Conservation (phyloP, 441 rosid genomes). For the Mallotus repandus region DNA sequence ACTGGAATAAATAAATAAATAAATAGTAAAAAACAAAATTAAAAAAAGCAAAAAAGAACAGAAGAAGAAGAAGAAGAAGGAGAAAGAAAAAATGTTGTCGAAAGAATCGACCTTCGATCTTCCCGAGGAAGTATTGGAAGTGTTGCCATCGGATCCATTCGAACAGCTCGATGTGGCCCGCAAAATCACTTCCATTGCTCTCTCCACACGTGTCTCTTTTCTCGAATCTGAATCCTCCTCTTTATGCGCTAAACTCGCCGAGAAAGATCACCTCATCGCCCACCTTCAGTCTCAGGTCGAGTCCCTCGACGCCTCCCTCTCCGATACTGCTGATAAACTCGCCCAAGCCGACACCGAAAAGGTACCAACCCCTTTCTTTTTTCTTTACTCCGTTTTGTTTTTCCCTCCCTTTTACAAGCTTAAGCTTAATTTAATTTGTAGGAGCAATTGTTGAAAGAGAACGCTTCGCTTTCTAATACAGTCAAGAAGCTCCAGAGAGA, state of each 20-base stretch:
- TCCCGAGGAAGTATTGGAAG: conserved; percentile 62
- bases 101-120: conserved; percentile 60
- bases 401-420: background rate
- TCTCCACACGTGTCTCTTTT: conserved; percentile 72
- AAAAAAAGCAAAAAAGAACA: no score
- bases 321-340: conserved; percentile 60
- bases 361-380: conserved; percentile 37
- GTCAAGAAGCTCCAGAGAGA: conserved; percentile 86
- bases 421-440: conserved; percentile 19
- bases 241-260: conserved; percentile 52
- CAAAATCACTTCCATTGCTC: conserved; percentile 90
- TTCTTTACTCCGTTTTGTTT: background rate
- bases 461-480: conserved; percentile 51
- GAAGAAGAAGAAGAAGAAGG: conserved; percentile 10
- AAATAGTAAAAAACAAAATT: no score
- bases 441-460: conserved; percentile 70
- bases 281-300: conserved; percentile 63
- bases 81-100: conserved; percentile 29
- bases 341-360: conserved; percentile 53
- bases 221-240: conserved; percentile 76
- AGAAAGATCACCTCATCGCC: conserved; percentile 56
- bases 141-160: conserved; percentile 82
- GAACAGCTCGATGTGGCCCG: conserved; percentile 94
- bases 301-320: conserved; percentile 59
- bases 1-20: no score